Conservation (phyloP, 139 green algal genomes). For the Asterochloris sp. region DNA sequence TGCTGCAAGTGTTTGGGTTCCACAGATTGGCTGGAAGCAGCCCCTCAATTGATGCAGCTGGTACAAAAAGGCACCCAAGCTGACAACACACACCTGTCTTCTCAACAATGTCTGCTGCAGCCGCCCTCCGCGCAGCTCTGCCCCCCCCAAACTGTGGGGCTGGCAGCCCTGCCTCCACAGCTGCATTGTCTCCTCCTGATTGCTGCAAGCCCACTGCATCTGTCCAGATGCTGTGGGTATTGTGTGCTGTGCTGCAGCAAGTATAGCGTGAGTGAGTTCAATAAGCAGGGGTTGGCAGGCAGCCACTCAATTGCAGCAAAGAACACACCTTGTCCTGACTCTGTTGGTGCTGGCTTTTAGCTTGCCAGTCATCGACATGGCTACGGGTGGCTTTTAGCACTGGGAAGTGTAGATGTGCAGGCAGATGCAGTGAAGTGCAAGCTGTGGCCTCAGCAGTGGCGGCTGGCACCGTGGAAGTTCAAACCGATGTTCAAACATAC, state of each 20-base stretch:
- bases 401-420: too few species aligned
- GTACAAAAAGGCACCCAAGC: neutral
- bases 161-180: constrained; percentile 69
- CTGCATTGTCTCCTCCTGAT: constrained; percentile 56
- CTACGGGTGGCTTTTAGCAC: neutral
- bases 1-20: neutral
- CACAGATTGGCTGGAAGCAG: too few species aligned
- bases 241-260: constrained; percentile 57
- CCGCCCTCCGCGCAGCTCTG: constrained; percentile 43
- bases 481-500: too few species aligned
- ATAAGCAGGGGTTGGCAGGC: neutral
- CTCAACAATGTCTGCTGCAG: constrained; percentile 59
- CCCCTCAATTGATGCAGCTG: neutral
- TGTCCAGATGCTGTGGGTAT: constrained; percentile 78
- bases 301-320: neutral
- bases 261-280: neutral
- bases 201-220: constrained; percentile 69
- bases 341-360: constrained; percentile 49
- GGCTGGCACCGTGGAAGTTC: too few species aligned
- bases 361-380: constrained; percentile 23
- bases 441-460: too few species aligned
- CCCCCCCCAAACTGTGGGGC: constrained; percentile 49
- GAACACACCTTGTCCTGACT: constrained; percentile 65
- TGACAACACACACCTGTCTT: constrained; percentile 26
- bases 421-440: too few species aligned